Conservation (phyloP, 2,329 filamentous ascomycete genomes). For the Aureobasidium sp. region DNA sequence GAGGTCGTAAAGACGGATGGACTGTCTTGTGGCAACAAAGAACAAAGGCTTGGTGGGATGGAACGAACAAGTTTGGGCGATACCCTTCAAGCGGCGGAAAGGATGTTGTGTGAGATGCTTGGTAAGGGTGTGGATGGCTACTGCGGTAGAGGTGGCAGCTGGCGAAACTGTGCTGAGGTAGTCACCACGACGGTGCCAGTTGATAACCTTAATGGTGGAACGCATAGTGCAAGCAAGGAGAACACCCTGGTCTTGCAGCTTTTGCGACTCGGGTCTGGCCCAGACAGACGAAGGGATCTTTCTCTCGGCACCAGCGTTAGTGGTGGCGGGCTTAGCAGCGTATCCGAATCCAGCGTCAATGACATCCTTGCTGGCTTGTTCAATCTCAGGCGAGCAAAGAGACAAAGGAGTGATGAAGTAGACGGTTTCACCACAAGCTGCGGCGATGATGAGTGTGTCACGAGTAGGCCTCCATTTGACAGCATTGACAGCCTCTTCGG, state of each 20-base stretch:
- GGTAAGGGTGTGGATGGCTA: conserved; percentile 89
- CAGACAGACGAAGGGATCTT: conserved; percentile 77
- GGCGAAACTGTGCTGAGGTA: conserved; percentile 92
- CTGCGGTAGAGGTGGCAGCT: conserved; percentile 62
- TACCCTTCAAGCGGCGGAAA: conserved; percentile 68
- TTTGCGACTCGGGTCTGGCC: conserved; percentile 63
- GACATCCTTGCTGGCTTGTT: conserved; percentile 66
- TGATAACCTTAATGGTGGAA: conserved; percentile 67
- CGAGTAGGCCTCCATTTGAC: conserved; percentile 85
- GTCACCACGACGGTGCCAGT: conserved; percentile 90
- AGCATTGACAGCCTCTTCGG: conserved; percentile 71
- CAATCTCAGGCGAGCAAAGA: conserved; percentile 39
- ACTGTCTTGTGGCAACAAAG: conserved; percentile 91
- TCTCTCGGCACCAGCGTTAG: conserved; percentile 47
- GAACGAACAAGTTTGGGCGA: conserved; percentile 87
- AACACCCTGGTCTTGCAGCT: conserved; percentile 70
- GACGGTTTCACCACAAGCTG: conserved; percentile 75
- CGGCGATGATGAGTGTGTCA: conserved; percentile 74
- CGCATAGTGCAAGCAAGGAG: conserved; percentile 71
- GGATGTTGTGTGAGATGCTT: conserved; percentile 94
- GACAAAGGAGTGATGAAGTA: conserved; percentile 69
- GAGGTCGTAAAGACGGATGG: conserved; percentile 89
- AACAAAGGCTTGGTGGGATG: conserved; percentile 89
- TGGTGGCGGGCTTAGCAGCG: conserved; percentile 55
- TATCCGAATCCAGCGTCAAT: conserved; percentile 91